Base-by-base conservation (phyloP, 768 basidiomycete species). In the Tephrocybe rancida region DNA sequence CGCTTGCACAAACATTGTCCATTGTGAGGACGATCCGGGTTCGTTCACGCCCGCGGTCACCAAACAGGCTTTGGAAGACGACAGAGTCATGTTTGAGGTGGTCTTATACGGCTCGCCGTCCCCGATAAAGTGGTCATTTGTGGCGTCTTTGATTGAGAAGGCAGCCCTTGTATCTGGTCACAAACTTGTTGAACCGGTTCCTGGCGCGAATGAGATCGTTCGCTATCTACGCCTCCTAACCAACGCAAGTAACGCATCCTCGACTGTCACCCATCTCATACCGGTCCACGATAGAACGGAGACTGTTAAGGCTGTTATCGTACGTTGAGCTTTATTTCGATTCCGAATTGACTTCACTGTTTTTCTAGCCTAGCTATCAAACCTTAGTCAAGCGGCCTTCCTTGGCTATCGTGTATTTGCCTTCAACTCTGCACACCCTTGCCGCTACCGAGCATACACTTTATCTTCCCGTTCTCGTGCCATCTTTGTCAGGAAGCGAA, bases 381-480 rank as follows among this genome's bases (percentile, higher is more conserved):
- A 64, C 64, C 48, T 58, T 61, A 62, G 61, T 67, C 53, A 70
- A 69, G 47, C 69, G 73, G 61, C 85, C 79, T 50, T 88, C 88
- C 27, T 71, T 91, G 58, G 89, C 86, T 21, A 73, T 91, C 55
- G 72, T 90, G 51, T 88, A 83, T 68, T 68, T 89, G 42, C 89
- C 89, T 45, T 76, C 75, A 54, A 60, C 70, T 19, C 67, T 73
- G 42, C 68, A 67, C n/a, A 50, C 59, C 44, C 25, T 60, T 76
- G 27, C 63, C 70, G 24, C n/a, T n/a, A n/a, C 47, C 10, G 68
- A 70, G 49, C 77, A 79, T 59, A 70, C 68, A 39, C 64, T 71
- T 16, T 87, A 85, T 68, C 77, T 91, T 46, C 88, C 89, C 2
- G 77, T 90, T 41, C 58, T 83, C 50, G 65, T 75, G 53, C 69